A percentile compares a stretch with the other conserved stretches of the same genome.
These are phyloP conservation scores for Dictyostelium brefeldianum DNA, from an alignment of 78 protist genomes.

Conservation along the genomic window DNA sequence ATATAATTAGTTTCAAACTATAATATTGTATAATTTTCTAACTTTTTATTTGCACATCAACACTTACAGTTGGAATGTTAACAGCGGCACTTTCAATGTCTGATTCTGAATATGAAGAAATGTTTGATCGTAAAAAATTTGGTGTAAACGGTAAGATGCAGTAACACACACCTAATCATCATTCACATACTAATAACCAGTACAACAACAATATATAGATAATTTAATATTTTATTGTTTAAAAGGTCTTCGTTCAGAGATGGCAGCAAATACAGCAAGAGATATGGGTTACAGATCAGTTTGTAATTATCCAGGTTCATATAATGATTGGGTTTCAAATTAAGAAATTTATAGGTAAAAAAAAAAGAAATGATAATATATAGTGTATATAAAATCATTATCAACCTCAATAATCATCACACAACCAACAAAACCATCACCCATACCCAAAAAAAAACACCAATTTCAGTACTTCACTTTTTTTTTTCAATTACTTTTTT, in stretches of 20 bases:
- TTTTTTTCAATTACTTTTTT: background rate
- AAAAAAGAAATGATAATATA: background rate
- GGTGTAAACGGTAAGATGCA: slow-evolving; percentile 2
- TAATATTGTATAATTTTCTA: too few species aligned
- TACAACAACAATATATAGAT: background rate
- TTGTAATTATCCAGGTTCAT: slow-evolving; percentile 62
- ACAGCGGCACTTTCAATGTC: slow-evolving; percentile 38
- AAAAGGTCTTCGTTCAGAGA: slow-evolving; percentile 51
- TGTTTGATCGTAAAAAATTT: slow-evolving; percentile 2
- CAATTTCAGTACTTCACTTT: background rate
- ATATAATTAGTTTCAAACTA: too few species aligned
- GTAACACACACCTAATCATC: too few species aligned
- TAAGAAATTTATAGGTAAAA: background rate
- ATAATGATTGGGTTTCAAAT: slow-evolving; percentile 44
- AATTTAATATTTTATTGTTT: slow-evolving; percentile 67
- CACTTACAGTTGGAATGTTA: slow-evolving; percentile 31
- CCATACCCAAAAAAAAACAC: background rate
- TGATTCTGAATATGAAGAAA: slow-evolving; percentile 37
- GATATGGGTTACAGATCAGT: slow-evolving; percentile 8
- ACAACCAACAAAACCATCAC: too few species aligned
- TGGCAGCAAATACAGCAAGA: slow-evolving; percentile 9
- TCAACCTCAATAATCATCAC: background rate
- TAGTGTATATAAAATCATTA: background rate
- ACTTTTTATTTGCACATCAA: too few species aligned
- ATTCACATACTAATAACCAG: too few species aligned